Conservation (phyloP, 208 protist species). For the Trypanosoma brucei region DNA sequence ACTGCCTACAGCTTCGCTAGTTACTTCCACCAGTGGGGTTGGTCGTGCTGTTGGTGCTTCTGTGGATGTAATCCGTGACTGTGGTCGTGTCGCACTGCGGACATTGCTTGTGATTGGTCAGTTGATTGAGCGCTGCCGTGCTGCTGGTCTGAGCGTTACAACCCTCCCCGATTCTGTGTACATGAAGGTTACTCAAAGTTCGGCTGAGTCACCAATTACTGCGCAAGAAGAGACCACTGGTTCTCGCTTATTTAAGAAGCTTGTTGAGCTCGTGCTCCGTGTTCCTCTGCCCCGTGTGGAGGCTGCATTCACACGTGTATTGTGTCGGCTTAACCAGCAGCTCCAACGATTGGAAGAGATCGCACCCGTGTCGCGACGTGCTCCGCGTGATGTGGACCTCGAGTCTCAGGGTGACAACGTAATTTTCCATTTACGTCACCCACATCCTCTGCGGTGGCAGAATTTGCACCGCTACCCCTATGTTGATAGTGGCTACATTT, state of each 20-base stretch:
- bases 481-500: slow-evolving; percentile 42
- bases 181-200: slow-evolving; percentile 23
- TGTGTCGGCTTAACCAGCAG: slow-evolving; percentile 12
- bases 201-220: slow-evolving; percentile 21
- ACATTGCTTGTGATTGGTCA: slow-evolving; percentile 12
- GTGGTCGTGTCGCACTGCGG: slow-evolving; percentile 13
- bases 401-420: slow-evolving; percentile 22
- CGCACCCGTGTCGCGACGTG: neutral
- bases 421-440: slow-evolving; percentile 60
- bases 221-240: slow-evolving; percentile 5
- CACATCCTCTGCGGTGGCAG: slow-evolving; percentile 61
- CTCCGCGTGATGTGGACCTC: slow-evolving; percentile 1
- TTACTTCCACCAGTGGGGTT: too few relatives aligned
- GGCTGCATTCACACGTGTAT: slow-evolving; percentile 11
- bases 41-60: too few relatives aligned
- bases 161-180: slow-evolving; percentile 26
- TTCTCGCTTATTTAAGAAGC: slow-evolving; percentile 12
- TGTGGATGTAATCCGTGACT: neutral
- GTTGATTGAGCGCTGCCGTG: slow-evolving; percentile 20
- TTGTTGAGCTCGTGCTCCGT: slow-evolving; percentile 23
- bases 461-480: slow-evolving; percentile 43
- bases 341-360: slow-evolving; percentile 9
- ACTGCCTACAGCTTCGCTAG: too few relatives aligned
- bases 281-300: slow-evolving; percentile 15
- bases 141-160: slow-evolving; percentile 18